Conservation (phyloP, 345 rosid species). For the Lumnitzera littorea region DNA sequence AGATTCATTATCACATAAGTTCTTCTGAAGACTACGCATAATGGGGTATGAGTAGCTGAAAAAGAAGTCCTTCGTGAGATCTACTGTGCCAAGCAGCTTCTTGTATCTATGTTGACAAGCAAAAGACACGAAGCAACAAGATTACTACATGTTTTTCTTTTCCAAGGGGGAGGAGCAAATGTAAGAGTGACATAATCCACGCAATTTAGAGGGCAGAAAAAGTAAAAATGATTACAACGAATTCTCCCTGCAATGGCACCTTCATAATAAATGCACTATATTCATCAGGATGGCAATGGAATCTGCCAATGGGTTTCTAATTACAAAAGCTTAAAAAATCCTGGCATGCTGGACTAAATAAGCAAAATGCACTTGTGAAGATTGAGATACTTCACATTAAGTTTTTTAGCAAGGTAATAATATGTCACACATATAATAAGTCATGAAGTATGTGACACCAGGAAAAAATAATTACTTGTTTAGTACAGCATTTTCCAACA, state of each 20-base stretch:
- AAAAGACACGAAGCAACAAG: slow-evolving; percentile 19
- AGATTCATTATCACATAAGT: slow-evolving; percentile 40
- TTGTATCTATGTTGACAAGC: slow-evolving; percentile 64
- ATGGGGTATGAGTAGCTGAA: slow-evolving; percentile 90
- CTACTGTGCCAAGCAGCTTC: slow-evolving; percentile 87
- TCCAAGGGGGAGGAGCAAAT: slow-evolving; percentile 6
- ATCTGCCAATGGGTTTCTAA: slow-evolving; percentile 53
- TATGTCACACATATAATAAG: too few species aligned
- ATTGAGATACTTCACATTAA: too few species aligned
- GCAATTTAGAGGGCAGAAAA: slow-evolving; percentile 14
- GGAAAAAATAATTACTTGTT: too few species aligned
- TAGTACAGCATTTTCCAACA: too few species aligned
- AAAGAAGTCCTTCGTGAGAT: slow-evolving; percentile 95
- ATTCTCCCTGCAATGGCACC: slow-evolving; percentile 50
- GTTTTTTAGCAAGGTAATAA: too few species aligned
- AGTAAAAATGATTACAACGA: slow-evolving; percentile 28
- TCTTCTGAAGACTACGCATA: slow-evolving; percentile 88
- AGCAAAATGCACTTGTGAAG: too few species aligned
- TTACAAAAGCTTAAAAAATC: too few species aligned
- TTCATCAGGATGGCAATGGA: slow-evolving; percentile 49
- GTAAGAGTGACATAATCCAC: slow-evolving; percentile 9
- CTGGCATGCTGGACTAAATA: too few species aligned
- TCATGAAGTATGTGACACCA: too few species aligned
- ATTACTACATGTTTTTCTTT: slow-evolving; percentile 22
- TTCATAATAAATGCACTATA: slow-evolving; percentile 42